phyloP scores from a whole-genome alignment of 768 basidiomycete species.

The Podaxis sp. region DNA sequence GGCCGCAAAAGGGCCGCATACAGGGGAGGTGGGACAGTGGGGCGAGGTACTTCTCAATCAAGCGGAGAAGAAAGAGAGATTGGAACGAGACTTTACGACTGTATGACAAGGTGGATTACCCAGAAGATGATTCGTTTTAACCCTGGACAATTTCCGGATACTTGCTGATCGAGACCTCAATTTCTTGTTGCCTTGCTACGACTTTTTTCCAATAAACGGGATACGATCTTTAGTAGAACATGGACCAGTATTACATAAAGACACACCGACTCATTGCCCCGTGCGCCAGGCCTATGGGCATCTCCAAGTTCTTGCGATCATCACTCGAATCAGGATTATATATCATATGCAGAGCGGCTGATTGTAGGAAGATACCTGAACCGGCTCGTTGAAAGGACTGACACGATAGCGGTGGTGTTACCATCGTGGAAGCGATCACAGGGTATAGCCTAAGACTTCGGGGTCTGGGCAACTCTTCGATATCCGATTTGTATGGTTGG shows the following conservation, averaged over 20 bases:
- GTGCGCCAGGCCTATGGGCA: not conserved
- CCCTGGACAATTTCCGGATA: not conserved
- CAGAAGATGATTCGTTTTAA: slow-evolving; percentile 45
- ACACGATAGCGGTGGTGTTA: not conserved
- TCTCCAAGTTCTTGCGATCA: not conserved
- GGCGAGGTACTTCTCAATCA: slow-evolving; percentile 77
- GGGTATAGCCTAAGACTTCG: not conserved
- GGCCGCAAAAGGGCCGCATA: slow-evolving; percentile 71
- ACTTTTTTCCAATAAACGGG: not conserved
- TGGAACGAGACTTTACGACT: slow-evolving; percentile 86
- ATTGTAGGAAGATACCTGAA: not conserved
- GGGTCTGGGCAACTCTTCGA: not conserved
- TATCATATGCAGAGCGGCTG: not conserved
- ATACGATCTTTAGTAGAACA: not conserved
- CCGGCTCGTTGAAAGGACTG: not conserved
- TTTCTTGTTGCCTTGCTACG: not conserved
- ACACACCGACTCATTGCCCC: not conserved
- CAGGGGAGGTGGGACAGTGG: slow-evolving; percentile 67
- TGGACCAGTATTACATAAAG: not conserved
- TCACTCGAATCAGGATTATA: not conserved
- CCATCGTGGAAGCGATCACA: not conserved
- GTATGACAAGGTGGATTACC: slow-evolving; percentile 84
- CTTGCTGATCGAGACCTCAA: not conserved
- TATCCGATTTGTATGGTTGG: not conserved
- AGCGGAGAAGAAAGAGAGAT: slow-evolving; percentile 77